Evolutionary conservation across 2,329 filamentous ascomycete species (phyloP).

Genomic region (Nemania abortiva): DNA sequence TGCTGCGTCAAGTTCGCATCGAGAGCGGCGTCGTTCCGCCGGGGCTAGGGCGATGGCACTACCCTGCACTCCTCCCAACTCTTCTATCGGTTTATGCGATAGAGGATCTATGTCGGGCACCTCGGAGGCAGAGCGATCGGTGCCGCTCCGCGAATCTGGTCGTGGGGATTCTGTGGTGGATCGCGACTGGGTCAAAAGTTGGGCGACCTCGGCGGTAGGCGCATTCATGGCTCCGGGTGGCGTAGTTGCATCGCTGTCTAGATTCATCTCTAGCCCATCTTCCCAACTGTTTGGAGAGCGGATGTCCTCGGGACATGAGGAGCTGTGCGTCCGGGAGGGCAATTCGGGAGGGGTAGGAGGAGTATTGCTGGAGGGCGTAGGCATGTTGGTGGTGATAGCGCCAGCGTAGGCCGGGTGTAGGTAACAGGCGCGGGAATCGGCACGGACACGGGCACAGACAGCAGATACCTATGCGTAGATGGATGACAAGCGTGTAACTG

Average conservation of each 20-base stretch:
- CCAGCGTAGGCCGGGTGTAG: conserved; percentile 15
- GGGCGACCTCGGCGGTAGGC: conserved; percentile 33
- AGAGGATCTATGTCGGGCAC: conserved; percentile 39
- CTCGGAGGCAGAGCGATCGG: conserved; percentile 41
- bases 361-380: conserved; percentile 49
- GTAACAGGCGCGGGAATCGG: not conserved
- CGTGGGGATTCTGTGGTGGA: conserved; percentile 47
- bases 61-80: conserved; percentile 28
- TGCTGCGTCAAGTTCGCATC: conserved; percentile 37
- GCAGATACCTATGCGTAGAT: conserved; percentile 5
- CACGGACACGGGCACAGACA: not conserved
- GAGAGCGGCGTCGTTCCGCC: conserved; percentile 31
- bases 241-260: conserved; percentile 43
- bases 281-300: conserved; percentile 46
- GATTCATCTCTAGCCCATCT: conserved; percentile 47
- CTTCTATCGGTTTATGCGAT: conserved; percentile 45
- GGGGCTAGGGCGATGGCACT: conserved; percentile 29
- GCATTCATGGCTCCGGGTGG: conserved; percentile 46
- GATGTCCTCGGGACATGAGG: conserved; percentile 51
- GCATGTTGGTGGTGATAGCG: conserved; percentile 44
- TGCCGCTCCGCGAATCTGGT: conserved; percentile 44
- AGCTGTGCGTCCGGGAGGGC: conserved; percentile 49
- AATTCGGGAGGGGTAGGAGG: conserved; percentile 44
- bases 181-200: conserved; percentile 43
- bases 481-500: conserved; percentile 4